Evolutionary conservation across 2,329 filamentous ascomycete genomes (phyloP), one percentile per base, ranked within the genome.

Genomic region (Pseudocercospora cruenta): DNA sequence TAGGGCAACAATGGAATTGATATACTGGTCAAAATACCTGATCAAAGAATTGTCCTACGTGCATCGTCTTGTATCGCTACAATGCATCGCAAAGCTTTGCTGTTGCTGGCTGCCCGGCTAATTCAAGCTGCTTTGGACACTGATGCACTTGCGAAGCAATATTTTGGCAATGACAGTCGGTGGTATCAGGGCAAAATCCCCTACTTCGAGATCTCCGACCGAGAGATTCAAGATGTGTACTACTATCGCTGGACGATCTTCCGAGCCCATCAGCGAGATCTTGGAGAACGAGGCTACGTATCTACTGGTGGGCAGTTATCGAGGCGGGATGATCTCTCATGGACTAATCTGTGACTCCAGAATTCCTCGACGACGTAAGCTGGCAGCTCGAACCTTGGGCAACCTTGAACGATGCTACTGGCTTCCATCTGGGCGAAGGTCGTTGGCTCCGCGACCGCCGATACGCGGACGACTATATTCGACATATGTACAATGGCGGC

Each of bases 221-320:
- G 71, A 1, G 68, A 77, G 9, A 76, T 81, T 16, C 78, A 77
- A 1, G 78, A 81, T 19, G 80, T 82, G 9, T 82, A 82, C 70
- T 82, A 82, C 71, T 82, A 82, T 66, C 80, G 81, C 33, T 82
- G 80, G 81, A 77, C 75, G 26, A 75, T 82, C 26, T 82, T 80
- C 72, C 77, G 80, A 2, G 75, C 80, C 0, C 81, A 82, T 64
- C 81, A 82, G 69, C 78, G 80, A 26, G 80, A 82, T 61, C 72
- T 82, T 0, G 81, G 81, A 8, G 64, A 76, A 2, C 72, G 78
- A 16, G 80, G 80, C 1, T 82, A 77, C 69, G 81, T 82, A n/a
- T 79, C 79, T 0, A 82, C 80, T 2, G 66, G 47, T 2, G 66
- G 47, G 68, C 33, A 19, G 4, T n/a, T n/a, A n/a, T n/a, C n/a